Evolutionary conservation across 2,329 filamentous ascomycete species (phyloP), one percentile per base, ranked within the genome.

Genomic region (Phyllosticta citriasiana): DNA sequence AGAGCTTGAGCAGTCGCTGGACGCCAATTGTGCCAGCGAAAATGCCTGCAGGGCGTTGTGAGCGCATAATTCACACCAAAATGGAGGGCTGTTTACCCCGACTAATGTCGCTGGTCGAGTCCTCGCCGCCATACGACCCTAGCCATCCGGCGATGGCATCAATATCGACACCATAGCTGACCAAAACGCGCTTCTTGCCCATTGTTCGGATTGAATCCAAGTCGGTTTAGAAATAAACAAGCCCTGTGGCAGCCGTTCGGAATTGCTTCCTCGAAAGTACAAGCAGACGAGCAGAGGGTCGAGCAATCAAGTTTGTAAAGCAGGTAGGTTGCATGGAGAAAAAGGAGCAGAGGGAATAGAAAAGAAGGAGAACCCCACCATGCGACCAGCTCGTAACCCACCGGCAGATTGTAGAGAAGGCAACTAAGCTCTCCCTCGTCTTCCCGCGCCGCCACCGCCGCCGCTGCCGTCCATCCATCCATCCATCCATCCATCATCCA

Each of bases 131-230:
- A 67, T 91, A 91, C 0, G 84, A 88, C 0, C 88, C 88, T 0
- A 91, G 77, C 88, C 88, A 91, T 8, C 88, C 87, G 1, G 87
- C 83, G 1, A 90, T 85, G n/a, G 87, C 61, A 65, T 91, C 87
- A 26, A 91, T 85, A 64, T 91, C 88, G 25, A 90, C 84, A 2
- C 86, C 85, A 66, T 88, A 89, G 65, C 82, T 75, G 53, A 80
- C 78, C 47, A 83, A 77, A 56, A 84, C 78, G 57, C 80, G 75
- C 65, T 82, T 83, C 70, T 78, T 78, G 53, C 70, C 74, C 75
- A 78, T 78, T 9, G 60, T 35, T 16, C 6, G 19, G 14, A 7
- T n/a, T n/a, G 12, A 47, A n/a, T 47, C 4, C 4, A 47, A n/a
- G 75, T 51, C 77, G 76, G 4, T 80, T 80, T 59, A 79, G 77